Conservation (phyloP, 139 green algal species). For the Closterium sp. region DNA sequence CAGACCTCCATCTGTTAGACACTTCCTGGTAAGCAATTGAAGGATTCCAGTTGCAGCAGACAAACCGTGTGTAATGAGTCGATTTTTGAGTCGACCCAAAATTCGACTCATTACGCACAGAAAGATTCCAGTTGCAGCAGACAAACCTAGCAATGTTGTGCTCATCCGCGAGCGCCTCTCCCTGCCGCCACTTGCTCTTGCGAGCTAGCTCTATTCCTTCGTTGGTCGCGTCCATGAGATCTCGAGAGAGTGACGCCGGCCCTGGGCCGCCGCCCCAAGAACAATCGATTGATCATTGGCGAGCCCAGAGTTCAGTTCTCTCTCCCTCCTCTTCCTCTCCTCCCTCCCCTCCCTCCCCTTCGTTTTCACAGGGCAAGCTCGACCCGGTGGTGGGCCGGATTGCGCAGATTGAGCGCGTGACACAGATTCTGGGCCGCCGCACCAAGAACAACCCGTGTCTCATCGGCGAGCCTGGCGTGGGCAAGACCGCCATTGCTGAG, state of each 20-base stretch:
- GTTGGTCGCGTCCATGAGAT: constrained; percentile 96
- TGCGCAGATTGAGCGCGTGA: constrained; percentile 98
- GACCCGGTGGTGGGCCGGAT: constrained; percentile 93
- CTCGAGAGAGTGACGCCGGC: constrained; percentile 98
- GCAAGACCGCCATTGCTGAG: constrained; percentile 98
- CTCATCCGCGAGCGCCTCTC: too few species aligned
- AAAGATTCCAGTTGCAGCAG: too few species aligned
- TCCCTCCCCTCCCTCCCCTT: background rate
- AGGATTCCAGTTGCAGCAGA: too few species aligned
- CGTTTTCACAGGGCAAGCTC: constrained; percentile 82
- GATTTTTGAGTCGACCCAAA: too few species aligned
- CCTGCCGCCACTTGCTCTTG: background rate
- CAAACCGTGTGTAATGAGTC: too few species aligned
- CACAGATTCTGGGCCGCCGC: constrained; percentile 94
- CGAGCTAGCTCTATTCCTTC: constrained; percentile 97
- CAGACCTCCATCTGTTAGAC: too few species aligned
- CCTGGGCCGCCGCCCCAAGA: constrained; percentile 94
- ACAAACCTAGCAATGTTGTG: too few species aligned
- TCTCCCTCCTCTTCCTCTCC: background rate
- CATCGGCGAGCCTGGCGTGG: constrained; percentile 96
- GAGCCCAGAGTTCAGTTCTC: too few species aligned
- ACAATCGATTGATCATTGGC: constrained; percentile 84
- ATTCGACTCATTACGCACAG: too few species aligned
- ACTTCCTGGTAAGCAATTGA: too few species aligned
- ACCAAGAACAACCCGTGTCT: constrained; percentile 99